These are phyloP conservation scores for Cladosporium austrohemisphaericum DNA, from an alignment of 2,329 filamentous ascomycete species.

Conservation along the genomic window DNA sequence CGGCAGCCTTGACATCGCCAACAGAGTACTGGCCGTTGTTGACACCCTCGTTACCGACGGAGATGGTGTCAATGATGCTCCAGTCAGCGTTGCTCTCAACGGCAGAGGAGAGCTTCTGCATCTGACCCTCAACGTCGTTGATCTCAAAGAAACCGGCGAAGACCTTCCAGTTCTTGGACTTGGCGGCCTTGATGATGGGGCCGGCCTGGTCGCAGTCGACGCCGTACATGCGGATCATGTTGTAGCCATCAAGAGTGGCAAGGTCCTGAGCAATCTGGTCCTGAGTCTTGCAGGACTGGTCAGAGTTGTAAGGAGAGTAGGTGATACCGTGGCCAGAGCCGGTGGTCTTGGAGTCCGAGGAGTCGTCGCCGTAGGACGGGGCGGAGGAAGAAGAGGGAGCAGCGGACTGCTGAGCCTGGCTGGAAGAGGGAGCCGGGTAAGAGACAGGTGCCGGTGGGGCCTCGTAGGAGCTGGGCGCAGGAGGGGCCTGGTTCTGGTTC, in stretches of 20 bases:
- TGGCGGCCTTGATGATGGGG: conserved; percentile 60
- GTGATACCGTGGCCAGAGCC: conserved; percentile 47
- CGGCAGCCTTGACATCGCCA: conserved; percentile 53
- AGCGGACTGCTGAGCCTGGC: no score
- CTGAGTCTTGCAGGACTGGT: conserved; percentile 63
- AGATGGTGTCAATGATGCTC: conserved; percentile 65
- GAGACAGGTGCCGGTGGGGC: conserved; percentile 33
- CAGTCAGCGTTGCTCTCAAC: conserved; percentile 53
- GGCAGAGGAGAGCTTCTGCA: conserved; percentile 58
- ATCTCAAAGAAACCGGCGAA: conserved; percentile 73
- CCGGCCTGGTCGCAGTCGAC: conserved; percentile 71
- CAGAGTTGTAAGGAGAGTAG: conserved; percentile 56
- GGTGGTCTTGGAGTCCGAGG: conserved; percentile 11
- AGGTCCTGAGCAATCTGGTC: conserved; percentile 64
- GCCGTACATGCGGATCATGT: conserved; percentile 71
- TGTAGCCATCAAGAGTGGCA: conserved; percentile 54
- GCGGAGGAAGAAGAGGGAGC: conserved; percentile 18
- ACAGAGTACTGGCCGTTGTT: conserved; percentile 56
- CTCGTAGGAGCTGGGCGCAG: conserved; percentile 29
- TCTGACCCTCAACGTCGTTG: conserved; percentile 51
- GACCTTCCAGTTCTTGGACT: conserved; percentile 62
- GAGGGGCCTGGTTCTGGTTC: conserved; percentile 9
- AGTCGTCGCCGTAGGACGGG: conserved; percentile 11
- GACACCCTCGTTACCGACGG: conserved; percentile 78
- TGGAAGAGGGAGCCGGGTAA: conserved; percentile 17